Conservation (phyloP, 345 rosid genomes). For the Aquilaria malaccensis region DNA sequence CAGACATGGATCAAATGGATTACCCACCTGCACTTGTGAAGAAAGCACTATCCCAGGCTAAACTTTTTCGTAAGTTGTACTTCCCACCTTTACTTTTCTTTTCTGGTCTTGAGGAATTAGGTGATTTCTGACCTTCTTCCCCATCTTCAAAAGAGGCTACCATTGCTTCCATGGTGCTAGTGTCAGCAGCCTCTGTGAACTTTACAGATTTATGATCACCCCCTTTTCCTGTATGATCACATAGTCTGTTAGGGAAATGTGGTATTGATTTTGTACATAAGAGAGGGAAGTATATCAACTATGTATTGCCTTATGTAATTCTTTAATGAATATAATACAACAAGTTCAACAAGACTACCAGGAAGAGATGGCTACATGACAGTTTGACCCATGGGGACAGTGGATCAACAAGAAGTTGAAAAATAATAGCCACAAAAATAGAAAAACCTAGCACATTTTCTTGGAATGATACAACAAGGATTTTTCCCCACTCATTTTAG, state of each 20-base stretch:
- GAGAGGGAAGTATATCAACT: neutral
- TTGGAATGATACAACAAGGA: too few relatives aligned
- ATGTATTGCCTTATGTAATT: too few relatives aligned
- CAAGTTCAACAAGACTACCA: neutral
- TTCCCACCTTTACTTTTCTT: slow-evolving; percentile 33
- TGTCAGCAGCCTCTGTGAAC: slow-evolving; percentile 23
- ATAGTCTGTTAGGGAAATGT: slow-evolving; percentile 3
- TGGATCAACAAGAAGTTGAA: too few relatives aligned
- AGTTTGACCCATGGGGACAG: neutral
- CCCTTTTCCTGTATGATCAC: slow-evolving; percentile 27
- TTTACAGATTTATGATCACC: slow-evolving; percentile 24
- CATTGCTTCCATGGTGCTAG: slow-evolving; percentile 18
- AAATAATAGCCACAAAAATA: too few relatives aligned
- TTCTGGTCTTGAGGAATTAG: slow-evolving; percentile 32
- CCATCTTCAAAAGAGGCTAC: slow-evolving; percentile 21
- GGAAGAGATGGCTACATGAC: neutral
- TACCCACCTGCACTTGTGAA: slow-evolving; percentile 77
- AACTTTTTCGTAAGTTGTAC: slow-evolving; percentile 73
- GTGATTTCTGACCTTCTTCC: slow-evolving; percentile 28
- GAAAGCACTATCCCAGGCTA: slow-evolving; percentile 96
- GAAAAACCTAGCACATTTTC: too few relatives aligned
- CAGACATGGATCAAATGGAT: neutral
- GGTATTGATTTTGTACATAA: neutral
- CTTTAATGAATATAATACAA: neutral
- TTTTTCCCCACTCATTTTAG: too few relatives aligned